These are phyloP conservation scores for Fusarium zealandicum DNA, from an alignment of 2,329 filamentous ascomycete species.

Conservation along the genomic window DNA sequence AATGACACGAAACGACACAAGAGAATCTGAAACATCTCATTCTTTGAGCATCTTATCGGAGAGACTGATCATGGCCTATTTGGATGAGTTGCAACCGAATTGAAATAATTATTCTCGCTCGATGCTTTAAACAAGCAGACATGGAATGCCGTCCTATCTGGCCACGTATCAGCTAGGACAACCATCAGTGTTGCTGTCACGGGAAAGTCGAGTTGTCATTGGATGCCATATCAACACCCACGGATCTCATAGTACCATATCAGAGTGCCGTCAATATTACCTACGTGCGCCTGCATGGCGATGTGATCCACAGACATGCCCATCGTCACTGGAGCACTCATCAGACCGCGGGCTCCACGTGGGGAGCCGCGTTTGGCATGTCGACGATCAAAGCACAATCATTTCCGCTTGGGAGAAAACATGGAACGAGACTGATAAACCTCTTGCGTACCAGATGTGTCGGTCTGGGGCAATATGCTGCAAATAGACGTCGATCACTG, in stretches of 20 bases:
- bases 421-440: too few relatives aligned
- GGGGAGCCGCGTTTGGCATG: too few relatives aligned
- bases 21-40: slow-evolving; percentile 7
- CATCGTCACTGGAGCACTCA: too few relatives aligned
- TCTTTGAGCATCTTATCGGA: slow-evolving; percentile 1
- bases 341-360: too few relatives aligned
- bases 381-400: too few relatives aligned
- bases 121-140: too few relatives aligned
- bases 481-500: neutral
- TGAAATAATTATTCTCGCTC: too few relatives aligned
- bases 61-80: neutral
- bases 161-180: too few relatives aligned
- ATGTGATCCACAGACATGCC: neutral
- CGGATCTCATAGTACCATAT: neutral
- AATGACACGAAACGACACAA: neutral
- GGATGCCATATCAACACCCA: too few relatives aligned
- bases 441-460: neutral
- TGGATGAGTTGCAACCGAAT: neutral
- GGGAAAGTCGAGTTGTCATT: neutral
- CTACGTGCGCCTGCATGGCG: neutral
- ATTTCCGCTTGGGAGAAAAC: too few relatives aligned
- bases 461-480: neutral
- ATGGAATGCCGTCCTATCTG: too few relatives aligned
- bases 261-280: slow-evolving; percentile 1
- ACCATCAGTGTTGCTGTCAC: too few relatives aligned